Percentiles rank a stretch among this genome's conserved stretches.
Evolutionary conservation across 345 rosid species (phyloP).

Genomic region (Schrenkiella parvula): DNA sequence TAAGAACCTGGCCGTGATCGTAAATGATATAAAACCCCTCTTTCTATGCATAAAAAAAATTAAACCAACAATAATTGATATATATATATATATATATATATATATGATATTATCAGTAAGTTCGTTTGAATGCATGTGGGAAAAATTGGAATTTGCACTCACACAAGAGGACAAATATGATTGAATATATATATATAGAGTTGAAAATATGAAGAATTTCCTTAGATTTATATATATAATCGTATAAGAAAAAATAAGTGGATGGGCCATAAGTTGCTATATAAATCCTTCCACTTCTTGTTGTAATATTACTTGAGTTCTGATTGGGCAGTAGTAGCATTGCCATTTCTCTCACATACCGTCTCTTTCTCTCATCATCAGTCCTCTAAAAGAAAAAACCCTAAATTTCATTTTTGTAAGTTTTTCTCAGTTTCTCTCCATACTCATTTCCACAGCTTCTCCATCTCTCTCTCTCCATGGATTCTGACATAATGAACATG

Average conservation of each 20-base stretch:
- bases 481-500: constrained; percentile 46
- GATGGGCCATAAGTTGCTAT: constrained; percentile 47
- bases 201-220: constrained; percentile 21
- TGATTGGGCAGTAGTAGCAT: constrained; percentile 30
- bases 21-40: not conserved
- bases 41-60: not conserved
- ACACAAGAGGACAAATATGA: constrained; percentile 11
- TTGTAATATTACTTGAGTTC: constrained; percentile 31
- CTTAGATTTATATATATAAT: not conserved
- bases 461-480: constrained; percentile 26
- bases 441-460: constrained; percentile 26
- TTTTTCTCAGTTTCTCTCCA: constrained; percentile 24
- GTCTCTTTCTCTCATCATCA: constrained; percentile 29
- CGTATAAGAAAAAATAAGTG: constrained; percentile 16
- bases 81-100: too few relatives aligned
- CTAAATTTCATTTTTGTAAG: not conserved
- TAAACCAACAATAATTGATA: not conserved
- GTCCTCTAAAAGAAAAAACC: constrained; percentile 17
- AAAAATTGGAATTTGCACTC: constrained; percentile 16
- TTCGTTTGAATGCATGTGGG: constrained; percentile 8
- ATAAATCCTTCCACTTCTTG: constrained; percentile 33
- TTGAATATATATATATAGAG: constrained; percentile 5
- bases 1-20: not conserved
- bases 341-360: constrained; percentile 23
- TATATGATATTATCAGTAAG: not conserved